These are phyloP conservation scores for slime mould (Dictyostelium discoideum) DNA, from an alignment of 78 protist species.

Conservation along the genomic window DNA sequence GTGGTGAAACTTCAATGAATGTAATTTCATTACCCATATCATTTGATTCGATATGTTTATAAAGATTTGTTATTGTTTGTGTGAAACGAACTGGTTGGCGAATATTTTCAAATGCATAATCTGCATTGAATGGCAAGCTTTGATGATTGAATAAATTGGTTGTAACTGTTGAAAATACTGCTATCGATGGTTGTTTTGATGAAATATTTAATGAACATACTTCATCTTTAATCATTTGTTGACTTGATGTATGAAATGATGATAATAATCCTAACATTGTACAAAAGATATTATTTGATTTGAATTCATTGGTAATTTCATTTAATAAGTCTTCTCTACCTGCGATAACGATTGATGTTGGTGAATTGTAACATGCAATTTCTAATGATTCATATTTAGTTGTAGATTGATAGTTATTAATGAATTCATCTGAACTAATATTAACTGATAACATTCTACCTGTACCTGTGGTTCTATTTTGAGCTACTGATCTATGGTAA, in stretches of 20 bases:
- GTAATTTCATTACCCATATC: neutral
- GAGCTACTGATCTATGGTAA: neutral
- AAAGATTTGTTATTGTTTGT: neutral
- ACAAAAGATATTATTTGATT: neutral
- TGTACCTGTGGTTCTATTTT: conserved; percentile 7
- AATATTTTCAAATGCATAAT: conserved; percentile 14
- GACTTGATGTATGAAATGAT: conserved; percentile 54
- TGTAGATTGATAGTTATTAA: neutral
- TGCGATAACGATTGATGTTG: conserved; percentile 39
- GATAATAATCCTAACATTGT: conserved; percentile 27
- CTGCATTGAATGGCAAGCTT: neutral
- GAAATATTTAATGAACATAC: neutral
- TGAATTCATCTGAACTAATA: neutral
- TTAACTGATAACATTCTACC: conserved; percentile 37
- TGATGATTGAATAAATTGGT: neutral
- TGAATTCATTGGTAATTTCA: neutral
- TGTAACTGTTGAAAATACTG: conserved; percentile 9
- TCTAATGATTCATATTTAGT: neutral
- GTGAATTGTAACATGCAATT: conserved; percentile 47
- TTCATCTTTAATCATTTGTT: neutral
- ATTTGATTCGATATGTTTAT: neutral
- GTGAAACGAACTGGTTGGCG: neutral
- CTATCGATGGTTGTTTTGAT: neutral
- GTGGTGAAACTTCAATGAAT: conserved; percentile 22
- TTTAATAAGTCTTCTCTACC: conserved; percentile 25